phyloP scores from a whole-genome alignment of 2,329 filamentous ascomycete genomes.

The Trichoderma sp. region DNA sequence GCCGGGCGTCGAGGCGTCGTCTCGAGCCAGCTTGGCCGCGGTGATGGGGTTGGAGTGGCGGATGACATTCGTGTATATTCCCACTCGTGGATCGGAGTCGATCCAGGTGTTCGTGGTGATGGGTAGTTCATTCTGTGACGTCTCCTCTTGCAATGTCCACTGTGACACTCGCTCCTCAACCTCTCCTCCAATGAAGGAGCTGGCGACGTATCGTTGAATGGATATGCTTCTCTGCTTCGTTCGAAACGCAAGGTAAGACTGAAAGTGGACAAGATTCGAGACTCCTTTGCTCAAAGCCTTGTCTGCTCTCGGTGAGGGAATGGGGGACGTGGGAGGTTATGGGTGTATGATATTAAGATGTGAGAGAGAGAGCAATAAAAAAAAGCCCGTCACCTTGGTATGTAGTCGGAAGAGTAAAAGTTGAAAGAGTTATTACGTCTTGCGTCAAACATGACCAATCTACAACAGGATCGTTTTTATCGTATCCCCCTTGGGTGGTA shows the following conservation, averaged over 20 bases:
- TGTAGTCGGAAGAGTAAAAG: conserved; percentile 59
- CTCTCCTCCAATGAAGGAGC: conserved; percentile 26
- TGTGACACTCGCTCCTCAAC: conserved; percentile 32
- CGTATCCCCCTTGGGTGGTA: conserved; percentile 6
- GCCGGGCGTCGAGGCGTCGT: conserved; percentile 53
- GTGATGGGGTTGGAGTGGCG: conserved; percentile 57
- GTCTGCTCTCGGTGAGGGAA: neutral
- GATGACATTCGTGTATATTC: conserved; percentile 53
- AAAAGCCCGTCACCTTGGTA: conserved; percentile 58
- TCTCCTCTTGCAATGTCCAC: conserved; percentile 37
- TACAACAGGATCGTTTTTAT: conserved; percentile 22
- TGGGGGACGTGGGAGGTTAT: neutral
- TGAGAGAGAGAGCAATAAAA: neutral
- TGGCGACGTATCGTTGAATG: conserved; percentile 12
- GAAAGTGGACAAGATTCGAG: neutral
- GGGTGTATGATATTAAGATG: neutral
- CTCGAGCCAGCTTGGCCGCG: conserved; percentile 52
- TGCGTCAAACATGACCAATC: conserved; percentile 54
- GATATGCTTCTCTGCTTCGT: neutral
- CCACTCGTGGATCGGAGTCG: conserved; percentile 51
- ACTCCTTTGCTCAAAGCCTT: neutral
- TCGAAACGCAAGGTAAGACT: neutral
- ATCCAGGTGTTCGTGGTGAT: conserved; percentile 43
- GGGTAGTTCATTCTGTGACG: conserved; percentile 40
- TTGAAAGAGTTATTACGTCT: conserved; percentile 52